These are phyloP conservation scores for Rutstroemia sp. DNA, from an alignment of 2,329 filamentous ascomycete species.

Conservation along the genomic window DNA sequence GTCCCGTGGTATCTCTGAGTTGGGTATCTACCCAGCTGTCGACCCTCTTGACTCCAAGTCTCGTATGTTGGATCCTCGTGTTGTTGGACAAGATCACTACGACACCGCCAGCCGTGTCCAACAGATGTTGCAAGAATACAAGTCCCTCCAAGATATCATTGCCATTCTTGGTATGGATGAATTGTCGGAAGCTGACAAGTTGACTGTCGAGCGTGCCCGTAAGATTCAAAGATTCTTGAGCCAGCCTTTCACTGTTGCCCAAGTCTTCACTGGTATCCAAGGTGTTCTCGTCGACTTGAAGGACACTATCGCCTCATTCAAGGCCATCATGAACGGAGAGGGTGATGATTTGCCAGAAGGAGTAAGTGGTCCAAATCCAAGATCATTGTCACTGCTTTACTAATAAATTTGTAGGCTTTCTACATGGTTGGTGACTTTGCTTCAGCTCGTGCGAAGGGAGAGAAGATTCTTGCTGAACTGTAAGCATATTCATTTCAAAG, in stretches of 20 bases:
- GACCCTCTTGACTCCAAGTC: conserved; percentile 99
- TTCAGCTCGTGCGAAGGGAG: conserved; percentile 90
- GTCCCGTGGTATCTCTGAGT: conserved; percentile 99
- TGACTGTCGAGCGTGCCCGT: conserved; percentile 99
- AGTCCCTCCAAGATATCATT: conserved; percentile 99
- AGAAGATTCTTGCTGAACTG: conserved; percentile 98
- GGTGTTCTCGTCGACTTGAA: conserved; percentile 96
- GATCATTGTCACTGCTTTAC: not conserved
- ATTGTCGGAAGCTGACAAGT: conserved; percentile 97
- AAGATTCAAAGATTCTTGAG: conserved; percentile 99
- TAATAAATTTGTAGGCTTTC: conserved; percentile 7
- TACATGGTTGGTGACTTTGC: conserved; percentile 81
- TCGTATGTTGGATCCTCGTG: conserved; percentile 98
- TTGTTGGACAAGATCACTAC: conserved; percentile 98
- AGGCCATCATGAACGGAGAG: conserved; percentile 78
- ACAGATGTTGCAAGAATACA: conserved; percentile 99
- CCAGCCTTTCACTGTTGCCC: conserved; percentile 90
- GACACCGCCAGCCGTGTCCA: conserved; percentile 88
- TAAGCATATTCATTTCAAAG: conserved; percentile 5
- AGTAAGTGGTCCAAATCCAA: conserved; percentile 32
- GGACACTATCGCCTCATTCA: conserved; percentile 96
- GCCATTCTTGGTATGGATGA: conserved; percentile 99
- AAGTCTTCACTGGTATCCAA: conserved; percentile 67
- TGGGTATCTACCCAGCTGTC: conserved; percentile 99
- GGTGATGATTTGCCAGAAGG: conserved; percentile 92